Base-by-base conservation (phyloP, 2,329 filamentous ascomycete species). In the Fusarium sp. region DNA sequence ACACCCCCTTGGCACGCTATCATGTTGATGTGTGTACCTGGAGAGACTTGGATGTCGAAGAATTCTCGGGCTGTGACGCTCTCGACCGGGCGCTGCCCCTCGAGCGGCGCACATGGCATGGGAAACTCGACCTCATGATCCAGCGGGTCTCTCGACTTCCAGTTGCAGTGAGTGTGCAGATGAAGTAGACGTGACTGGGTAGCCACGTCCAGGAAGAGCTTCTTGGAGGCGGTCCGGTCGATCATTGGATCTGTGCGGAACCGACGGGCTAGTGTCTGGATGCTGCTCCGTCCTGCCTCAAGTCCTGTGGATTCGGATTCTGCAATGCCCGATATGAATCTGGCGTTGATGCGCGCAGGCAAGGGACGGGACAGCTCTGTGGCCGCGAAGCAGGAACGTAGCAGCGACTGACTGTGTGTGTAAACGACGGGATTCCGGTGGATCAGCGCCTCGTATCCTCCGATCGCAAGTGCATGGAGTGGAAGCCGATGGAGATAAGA, bases 181-280 rank as follows among this genome's bases (percentile, higher is more conserved):
- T 53, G 49, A 2, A 53, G 49, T 7, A 53, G 33, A 39, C 49
- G 49, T 39, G 49, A 53, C 22, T 39, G 0, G 0, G 0, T 18
- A n/a, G 33, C 10, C 1, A 0, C 49, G 4, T 3, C 0, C 18
- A 53, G 10, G 14, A 53, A 53, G 1, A 12, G 0, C 4, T 39
- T 0, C 31, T 53, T 53, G 18, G 49, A 27, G 5, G 10, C 33
- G 13, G 22, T 53, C 33, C 3, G 22, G 49, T 53, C 33, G 1
- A 53, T 53, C 49, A 53, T 39, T 9, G 49, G 33, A 10, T 13
- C 11, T 12, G 33, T 7, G 33, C 7, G 7, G 22, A 53, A 53
- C 9, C 5, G 13, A 39, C 1, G 10, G 12, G 49, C 33, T 8
- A 52, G n/a, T 5, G 4, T 27, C 33, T 3, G 12, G 22, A 52